phyloP scores from a whole-genome alignment of 2,329 filamentous ascomycete genomes.

The Dactylellina drechsleri region DNA sequence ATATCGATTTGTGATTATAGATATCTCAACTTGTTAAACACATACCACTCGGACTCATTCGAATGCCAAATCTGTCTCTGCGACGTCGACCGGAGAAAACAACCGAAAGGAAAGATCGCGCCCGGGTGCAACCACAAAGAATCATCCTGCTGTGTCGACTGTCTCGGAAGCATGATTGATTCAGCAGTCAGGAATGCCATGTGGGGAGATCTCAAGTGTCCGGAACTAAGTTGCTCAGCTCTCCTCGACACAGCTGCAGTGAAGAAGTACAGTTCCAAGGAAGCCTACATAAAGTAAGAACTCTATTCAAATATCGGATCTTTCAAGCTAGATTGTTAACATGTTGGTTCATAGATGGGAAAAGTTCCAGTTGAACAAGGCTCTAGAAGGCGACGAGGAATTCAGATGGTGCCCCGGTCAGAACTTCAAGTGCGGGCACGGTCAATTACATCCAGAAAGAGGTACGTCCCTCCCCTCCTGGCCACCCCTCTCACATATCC shows the following conservation, averaged over 20 bases:
- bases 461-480: not conserved
- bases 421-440: slow-evolving; percentile 45
- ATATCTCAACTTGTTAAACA: slow-evolving; percentile 38
- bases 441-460: slow-evolving; percentile 45
- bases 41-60: slow-evolving; percentile 41
- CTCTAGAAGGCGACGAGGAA: slow-evolving; percentile 46
- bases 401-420: slow-evolving; percentile 50
- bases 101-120: slow-evolving; percentile 42
- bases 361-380: slow-evolving; percentile 51
- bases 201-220: slow-evolving; percentile 52
- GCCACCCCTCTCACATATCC: not conserved
- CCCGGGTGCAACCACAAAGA: slow-evolving; percentile 42
- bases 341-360: slow-evolving; percentile 26
- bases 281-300: slow-evolving; percentile 44
- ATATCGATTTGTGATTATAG: slow-evolving; percentile 7
- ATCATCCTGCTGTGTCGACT: slow-evolving; percentile 39
- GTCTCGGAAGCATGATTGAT: slow-evolving; percentile 48
- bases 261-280: slow-evolving; percentile 34
- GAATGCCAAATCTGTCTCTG: slow-evolving; percentile 40
- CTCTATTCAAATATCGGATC: not conserved
- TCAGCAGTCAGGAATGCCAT: slow-evolving; percentile 51
- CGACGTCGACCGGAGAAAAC: slow-evolving; percentile 39
- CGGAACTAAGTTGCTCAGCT: slow-evolving; percentile 38
- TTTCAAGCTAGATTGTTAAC: not conserved
- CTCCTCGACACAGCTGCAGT: slow-evolving; percentile 31